A percentile compares a stretch with the other conserved stretches of the same genome.
Conservation (phyloP, 495 filamentous ascomycete genomes). For the Hypoxylon cercidicola region DNA sequence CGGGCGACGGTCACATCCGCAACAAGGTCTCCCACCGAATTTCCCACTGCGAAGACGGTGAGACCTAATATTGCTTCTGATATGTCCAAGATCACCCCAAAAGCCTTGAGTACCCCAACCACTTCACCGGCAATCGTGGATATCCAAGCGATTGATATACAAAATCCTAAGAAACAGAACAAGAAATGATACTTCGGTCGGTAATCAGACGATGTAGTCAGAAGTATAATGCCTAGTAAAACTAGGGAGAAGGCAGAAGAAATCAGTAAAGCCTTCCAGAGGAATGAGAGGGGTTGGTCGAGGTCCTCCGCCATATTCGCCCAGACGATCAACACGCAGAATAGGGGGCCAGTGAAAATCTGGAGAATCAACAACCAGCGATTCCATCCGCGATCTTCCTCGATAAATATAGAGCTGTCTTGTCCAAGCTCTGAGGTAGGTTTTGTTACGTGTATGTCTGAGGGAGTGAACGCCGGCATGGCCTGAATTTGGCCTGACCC, state of each 20-base stretch:
- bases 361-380: conserved; percentile 89
- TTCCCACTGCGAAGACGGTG: conserved; percentile 96
- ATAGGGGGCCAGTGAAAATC: conserved; percentile 87
- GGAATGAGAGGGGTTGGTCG: conserved; percentile 44
- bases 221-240: conserved; percentile 68
- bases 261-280: conserved; percentile 73
- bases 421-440: conserved; percentile 36
- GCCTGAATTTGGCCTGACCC: conserved; percentile 20
- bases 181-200: conserved; percentile 75
- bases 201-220: conserved; percentile 66
- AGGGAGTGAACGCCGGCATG: conserved; percentile 3
- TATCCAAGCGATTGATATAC: conserved; percentile 94
- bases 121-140: conserved; percentile 96
- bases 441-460: conserved; percentile 36
- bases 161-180: conserved; percentile 90
- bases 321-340: conserved; percentile 81
- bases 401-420: conserved; percentile 38
- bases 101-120: conserved; percentile 91
- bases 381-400: conserved; percentile 72
- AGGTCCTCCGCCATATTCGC: conserved; percentile 69
- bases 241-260: conserved; percentile 76
- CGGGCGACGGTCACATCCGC: conserved; percentile 94
- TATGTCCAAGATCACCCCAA: conserved; percentile 92
- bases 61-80: conserved; percentile 95
- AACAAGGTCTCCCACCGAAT: conserved; percentile 92